A percentile compares a stretch with the other conserved stretches of the same genome.
Conservation (phyloP, 768 basidiomycete genomes). For the Mycena floridula region DNA sequence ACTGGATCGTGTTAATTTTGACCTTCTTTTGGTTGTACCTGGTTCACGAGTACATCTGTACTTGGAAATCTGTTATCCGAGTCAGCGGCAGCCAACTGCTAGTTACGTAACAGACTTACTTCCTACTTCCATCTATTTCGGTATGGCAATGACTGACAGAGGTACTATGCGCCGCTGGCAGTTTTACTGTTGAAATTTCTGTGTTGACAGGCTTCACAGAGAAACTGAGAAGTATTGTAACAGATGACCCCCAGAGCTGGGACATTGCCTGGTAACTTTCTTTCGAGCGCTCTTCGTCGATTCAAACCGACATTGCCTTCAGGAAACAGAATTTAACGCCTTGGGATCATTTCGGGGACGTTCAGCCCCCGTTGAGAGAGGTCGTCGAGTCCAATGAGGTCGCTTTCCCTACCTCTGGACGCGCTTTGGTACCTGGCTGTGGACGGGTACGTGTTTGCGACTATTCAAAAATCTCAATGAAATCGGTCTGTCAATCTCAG, state of each 20-base stretch:
- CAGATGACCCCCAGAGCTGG: constrained; percentile 20
- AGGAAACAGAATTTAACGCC: constrained; percentile 48
- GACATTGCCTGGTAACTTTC: constrained; percentile 19
- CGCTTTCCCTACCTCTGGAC: constrained; percentile 32
- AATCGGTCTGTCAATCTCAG: constrained; percentile 27
- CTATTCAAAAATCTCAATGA: not conserved
- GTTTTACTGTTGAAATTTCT: too few relatives aligned
- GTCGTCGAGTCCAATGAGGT: constrained; percentile 40
- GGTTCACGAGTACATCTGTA: too few relatives aligned
- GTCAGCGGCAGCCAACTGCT: too few relatives aligned
- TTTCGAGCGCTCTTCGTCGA: not conserved
- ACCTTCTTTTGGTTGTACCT: too few relatives aligned
- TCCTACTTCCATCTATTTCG: too few relatives aligned
- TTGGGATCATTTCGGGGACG: constrained; percentile 48
- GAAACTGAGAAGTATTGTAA: too few relatives aligned
- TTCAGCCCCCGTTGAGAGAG: constrained; percentile 51
- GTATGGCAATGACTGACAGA: too few relatives aligned
- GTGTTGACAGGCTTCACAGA: too few relatives aligned
- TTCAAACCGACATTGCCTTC: not conserved
- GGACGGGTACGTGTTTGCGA: constrained; percentile 29
- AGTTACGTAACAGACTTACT: too few relatives aligned
- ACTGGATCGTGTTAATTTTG: too few relatives aligned
- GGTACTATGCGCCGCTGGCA: too few relatives aligned
- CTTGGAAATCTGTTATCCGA: too few relatives aligned
- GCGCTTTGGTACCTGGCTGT: constrained; percentile 53